phyloP scores from a whole-genome alignment of 148 eudicot species.

The Suaeda aralocaspica region DNA sequence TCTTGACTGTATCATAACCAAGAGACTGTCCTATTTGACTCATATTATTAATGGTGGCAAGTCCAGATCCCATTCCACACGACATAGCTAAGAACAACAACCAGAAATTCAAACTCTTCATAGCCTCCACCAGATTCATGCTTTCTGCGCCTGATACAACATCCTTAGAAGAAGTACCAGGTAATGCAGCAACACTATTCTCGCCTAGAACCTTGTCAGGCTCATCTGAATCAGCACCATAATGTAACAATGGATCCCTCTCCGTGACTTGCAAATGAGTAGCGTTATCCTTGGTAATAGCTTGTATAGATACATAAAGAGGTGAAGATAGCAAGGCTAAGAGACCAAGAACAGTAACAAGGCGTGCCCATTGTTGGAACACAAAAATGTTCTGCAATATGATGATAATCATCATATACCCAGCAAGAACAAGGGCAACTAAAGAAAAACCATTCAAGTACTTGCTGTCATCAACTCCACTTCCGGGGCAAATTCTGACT shows the following conservation, averaged over 20 bases:
- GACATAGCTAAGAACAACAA: conserved; percentile 63
- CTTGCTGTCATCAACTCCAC: conserved; percentile 39
- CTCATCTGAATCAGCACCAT: background rate
- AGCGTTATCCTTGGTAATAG: conserved; percentile 37
- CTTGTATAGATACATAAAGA: conserved; percentile 38
- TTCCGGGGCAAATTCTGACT: conserved; percentile 36
- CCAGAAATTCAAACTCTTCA: conserved; percentile 61
- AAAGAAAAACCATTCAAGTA: conserved; percentile 54
- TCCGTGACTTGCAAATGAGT: conserved; percentile 9
- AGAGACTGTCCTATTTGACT: conserved; percentile 81
- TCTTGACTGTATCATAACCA: conserved; percentile 40
- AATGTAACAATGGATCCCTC: conserved; percentile 23
- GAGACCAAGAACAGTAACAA: conserved; percentile 34
- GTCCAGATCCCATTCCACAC: conserved; percentile 82
- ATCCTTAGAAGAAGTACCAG: conserved; percentile 16
- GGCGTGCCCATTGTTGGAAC: conserved; percentile 40
- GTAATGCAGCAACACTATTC: conserved; percentile 9
- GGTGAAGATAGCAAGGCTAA: conserved; percentile 49
- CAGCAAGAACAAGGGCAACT: conserved; percentile 48
- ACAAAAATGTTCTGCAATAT: conserved; percentile 44
- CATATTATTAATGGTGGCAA: conserved; percentile 76
- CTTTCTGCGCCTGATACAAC: conserved; percentile 23
- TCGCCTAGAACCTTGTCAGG: conserved; percentile 18
- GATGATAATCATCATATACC: conserved; percentile 53
- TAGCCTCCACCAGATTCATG: conserved; percentile 47